These are phyloP conservation scores for Terfezia claveryi DNA, from an alignment of 495 filamentous ascomycete genomes.

Conservation along the genomic window DNA sequence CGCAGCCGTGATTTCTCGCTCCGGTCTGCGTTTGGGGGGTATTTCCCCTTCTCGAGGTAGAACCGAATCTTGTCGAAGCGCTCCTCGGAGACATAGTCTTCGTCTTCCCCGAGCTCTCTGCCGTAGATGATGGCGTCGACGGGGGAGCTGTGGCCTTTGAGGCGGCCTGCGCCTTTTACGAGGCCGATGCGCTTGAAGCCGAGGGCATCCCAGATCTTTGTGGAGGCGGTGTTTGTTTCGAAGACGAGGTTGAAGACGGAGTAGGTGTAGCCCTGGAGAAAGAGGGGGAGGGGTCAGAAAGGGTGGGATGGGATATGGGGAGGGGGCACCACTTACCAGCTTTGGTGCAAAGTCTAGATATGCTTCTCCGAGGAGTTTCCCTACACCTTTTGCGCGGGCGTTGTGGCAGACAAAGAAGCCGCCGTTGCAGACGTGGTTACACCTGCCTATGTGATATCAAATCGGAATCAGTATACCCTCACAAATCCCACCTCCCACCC, in stretches of 20 bases:
- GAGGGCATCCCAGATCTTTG: conserved; percentile 90
- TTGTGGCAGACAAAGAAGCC: conserved; percentile 86
- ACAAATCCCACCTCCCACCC: not conserved
- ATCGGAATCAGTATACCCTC: not conserved
- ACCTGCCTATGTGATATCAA: conserved; percentile 30
- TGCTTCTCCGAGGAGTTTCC: conserved; percentile 76
- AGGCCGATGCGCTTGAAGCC: conserved; percentile 93
- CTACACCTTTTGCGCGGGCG: conserved; percentile 72
- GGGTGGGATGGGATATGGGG: not conserved
- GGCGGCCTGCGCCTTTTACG: conserved; percentile 67
- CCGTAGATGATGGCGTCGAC: conserved; percentile 96
- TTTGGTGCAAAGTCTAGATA: conserved; percentile 90
- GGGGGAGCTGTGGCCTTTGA: conserved; percentile 55
- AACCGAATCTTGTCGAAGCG: conserved; percentile 96
- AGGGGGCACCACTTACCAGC: conserved; percentile 31
- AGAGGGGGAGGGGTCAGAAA: not conserved
- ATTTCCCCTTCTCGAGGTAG: conserved; percentile 87
- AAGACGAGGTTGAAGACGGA: conserved; percentile 97
- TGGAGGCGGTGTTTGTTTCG: conserved; percentile 88
- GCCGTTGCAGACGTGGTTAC: conserved; percentile 89
- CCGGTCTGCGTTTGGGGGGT: conserved; percentile 79
- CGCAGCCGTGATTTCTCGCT: conserved; percentile 87
- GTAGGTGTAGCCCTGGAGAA: conserved; percentile 60
- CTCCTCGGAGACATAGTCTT: conserved; percentile 84
- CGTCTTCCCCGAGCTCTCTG: conserved; percentile 52